Evolutionary conservation across 2,329 filamentous ascomycete genomes (phyloP).

Genomic region (Tolypocladium cylindrosporum): DNA sequence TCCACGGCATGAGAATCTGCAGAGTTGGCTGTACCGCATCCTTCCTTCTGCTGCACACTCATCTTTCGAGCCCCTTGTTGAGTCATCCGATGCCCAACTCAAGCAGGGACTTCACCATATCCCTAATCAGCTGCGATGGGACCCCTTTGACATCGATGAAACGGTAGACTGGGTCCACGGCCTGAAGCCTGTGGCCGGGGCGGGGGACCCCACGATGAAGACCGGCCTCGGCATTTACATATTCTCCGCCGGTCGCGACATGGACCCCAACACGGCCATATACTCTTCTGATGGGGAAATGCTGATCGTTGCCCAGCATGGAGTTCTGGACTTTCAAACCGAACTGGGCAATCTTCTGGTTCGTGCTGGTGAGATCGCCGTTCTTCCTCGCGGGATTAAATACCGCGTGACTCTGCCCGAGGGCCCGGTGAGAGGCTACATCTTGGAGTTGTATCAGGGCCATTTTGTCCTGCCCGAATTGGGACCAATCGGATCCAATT

Average conservation of each 20-base stretch:
- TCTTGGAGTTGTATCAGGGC: conserved; percentile 63
- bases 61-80: conserved; percentile 38
- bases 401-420: conserved; percentile 60
- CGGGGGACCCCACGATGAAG: conserved; percentile 72
- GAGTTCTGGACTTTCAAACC: conserved; percentile 64
- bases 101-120: conserved; percentile 18
- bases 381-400: conserved; percentile 64
- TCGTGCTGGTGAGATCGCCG: conserved; percentile 65
- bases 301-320: conserved; percentile 66
- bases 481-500: conserved; percentile 63
- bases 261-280: conserved; percentile 65
- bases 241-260: conserved; percentile 68
- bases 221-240: conserved; percentile 73
- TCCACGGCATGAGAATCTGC: conserved; percentile 56
- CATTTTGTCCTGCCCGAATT: conserved; percentile 64
- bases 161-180: conserved; percentile 41
- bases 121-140: conserved; percentile 78
- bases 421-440: conserved; percentile 59
- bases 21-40: conserved; percentile 64
- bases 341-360: conserved; percentile 66
- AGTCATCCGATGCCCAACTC: neutral
- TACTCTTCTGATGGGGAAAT: conserved; percentile 79
- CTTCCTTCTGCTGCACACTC: conserved; percentile 52
- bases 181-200: conserved; percentile 64
- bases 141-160: conserved; percentile 65